Conservation (phyloP, 441 rosid genomes). For the Geranium incanum region DNA sequence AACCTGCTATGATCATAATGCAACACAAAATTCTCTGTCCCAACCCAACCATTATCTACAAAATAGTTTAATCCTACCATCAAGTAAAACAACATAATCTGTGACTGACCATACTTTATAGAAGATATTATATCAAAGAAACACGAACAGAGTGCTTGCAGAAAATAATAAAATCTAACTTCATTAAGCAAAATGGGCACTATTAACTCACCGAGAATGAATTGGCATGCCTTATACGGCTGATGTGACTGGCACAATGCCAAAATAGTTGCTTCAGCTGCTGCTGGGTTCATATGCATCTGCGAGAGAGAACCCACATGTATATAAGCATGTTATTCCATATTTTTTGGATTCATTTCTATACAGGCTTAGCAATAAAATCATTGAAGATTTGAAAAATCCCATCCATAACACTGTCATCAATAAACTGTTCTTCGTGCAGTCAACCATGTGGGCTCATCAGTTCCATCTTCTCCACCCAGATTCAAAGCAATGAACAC, state of each 20-base stretch:
- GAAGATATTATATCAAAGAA: not conserved
- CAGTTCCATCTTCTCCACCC: not conserved
- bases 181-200: not conserved
- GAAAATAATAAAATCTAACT: not conserved
- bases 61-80: not conserved
- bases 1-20: not conserved
- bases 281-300: conserved; percentile 75
- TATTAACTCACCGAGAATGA: conserved; percentile 59
- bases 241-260: conserved; percentile 74
- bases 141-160: not conserved
- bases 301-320: conserved; percentile 24
- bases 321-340: not conserved
- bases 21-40: not conserved
- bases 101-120: not conserved
- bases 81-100: not conserved
- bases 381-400: not conserved
- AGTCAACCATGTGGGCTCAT: not conserved
- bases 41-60: not conserved
- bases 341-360: not conserved
- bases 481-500: not conserved
- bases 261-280: conserved; percentile 79
- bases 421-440: not conserved
- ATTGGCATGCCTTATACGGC: conserved; percentile 80
- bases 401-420: not conserved
- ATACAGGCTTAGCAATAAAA: not conserved